These are phyloP conservation scores for Raphanus sativus DNA, from an alignment of 345 rosid species.

Conservation along the genomic window DNA sequence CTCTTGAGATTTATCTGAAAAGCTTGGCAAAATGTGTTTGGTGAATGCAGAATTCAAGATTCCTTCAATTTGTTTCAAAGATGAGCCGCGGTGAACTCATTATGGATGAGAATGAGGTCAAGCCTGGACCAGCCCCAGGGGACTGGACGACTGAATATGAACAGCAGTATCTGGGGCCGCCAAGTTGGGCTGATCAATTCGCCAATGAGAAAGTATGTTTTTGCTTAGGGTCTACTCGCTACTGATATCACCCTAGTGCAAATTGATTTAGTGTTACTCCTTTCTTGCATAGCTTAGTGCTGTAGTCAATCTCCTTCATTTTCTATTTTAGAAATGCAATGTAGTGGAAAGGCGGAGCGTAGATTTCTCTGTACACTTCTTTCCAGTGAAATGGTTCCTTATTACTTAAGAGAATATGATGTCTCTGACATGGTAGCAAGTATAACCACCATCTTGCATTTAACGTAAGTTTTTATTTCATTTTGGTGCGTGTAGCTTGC, in stretches of 20 bases:
- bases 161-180: constrained; percentile 60
- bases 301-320: neutral
- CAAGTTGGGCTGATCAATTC: constrained; percentile 94
- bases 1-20: constrained; percentile 10
- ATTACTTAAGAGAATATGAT: constrained; percentile 17
- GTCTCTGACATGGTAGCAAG: neutral
- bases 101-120: constrained; percentile 89
- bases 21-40: constrained; percentile 23
- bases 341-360: neutral
- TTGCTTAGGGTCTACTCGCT: neutral
- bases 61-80: constrained; percentile 97
- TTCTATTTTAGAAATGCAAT: neutral
- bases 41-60: constrained; percentile 84
- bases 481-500: constrained; percentile 46
- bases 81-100: constrained; percentile 99
- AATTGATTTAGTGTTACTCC: neutral
- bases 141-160: constrained; percentile 95
- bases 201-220: constrained; percentile 51
- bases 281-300: neutral
- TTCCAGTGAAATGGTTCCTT: neutral
- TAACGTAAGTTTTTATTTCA: constrained; percentile 3
- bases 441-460: constrained; percentile 20
- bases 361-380: neutral
- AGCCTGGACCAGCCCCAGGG: constrained; percentile 60
- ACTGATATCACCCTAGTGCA: constrained; percentile 9